Percentiles rank a stretch among this genome's conserved stretches.
Conservation (phyloP, 1,284 basidiomycete species). For the Moniliella sp. region DNA sequence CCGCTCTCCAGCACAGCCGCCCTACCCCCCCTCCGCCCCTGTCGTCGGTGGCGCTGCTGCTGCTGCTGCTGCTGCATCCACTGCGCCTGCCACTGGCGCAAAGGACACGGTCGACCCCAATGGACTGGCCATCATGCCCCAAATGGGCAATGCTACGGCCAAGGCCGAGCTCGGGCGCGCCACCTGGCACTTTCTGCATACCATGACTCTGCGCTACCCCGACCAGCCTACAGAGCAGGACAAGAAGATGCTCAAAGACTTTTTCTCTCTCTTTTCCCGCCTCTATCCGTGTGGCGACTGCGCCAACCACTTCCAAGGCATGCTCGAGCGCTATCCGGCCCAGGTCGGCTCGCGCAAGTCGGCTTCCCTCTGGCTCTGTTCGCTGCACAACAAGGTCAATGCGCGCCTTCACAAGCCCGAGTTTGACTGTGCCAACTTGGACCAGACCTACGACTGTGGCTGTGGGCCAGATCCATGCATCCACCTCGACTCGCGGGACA, state of each 20-base stretch:
- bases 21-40: no score
- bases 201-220: conserved; percentile 57
- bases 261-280: conserved; percentile 43
- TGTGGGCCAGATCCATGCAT: no score
- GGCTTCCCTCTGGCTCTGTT: conserved; percentile 67
- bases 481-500: no score
- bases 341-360: conserved; percentile 67
- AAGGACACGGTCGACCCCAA: no score
- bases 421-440: conserved; percentile 62
- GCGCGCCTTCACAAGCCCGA: conserved; percentile 56
- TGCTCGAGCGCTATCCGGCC: conserved; percentile 63
- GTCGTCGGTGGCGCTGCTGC: no score
- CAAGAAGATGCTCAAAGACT: conserved; percentile 55
- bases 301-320: conserved; percentile 64
- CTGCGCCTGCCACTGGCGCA: no score
- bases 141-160: conserved; percentile 3
- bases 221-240: conserved; percentile 63
- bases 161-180: conserved; percentile 71
- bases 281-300: conserved; percentile 65
- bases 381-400: conserved; percentile 77
- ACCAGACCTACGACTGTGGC: conserved; percentile 62
- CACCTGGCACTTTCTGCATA: conserved; percentile 69
- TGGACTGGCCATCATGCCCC: neutral
- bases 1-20: no score
- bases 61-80: no score